Base-by-base conservation (phyloP, 164 flowering plant species). In the Buxus sempervirens region DNA sequence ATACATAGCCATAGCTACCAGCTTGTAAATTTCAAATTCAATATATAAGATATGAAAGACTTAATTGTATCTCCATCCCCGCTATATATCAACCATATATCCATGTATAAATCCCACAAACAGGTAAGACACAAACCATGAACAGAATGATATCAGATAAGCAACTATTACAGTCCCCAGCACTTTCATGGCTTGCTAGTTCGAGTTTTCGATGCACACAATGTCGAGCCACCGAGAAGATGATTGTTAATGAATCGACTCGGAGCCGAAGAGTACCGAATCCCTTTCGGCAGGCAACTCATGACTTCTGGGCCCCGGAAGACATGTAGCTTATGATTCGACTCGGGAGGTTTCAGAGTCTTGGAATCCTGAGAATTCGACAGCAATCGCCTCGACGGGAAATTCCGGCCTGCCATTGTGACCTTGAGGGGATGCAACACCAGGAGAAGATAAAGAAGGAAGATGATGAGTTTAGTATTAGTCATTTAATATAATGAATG, bases 251-350 rank as follows among this genome's bases (percentile, higher is more conserved):
- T 86, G 54, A 63, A 87, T 28, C 91, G 86, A 64, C 97, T 90
- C 0, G 97, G 96, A 15, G 94, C 90, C 0, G 96, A 92, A 4
- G 92, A 75, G 8, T 54, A 88, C 53, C 82, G 73, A 54, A 66
- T 70, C 21, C 93, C 94, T 72, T 87, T 92, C 0, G 97, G 97
- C 81, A 81, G 18, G 81, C 93, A 91, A 51, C 63, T 70, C 54
- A 74, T 73, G 24, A 85, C 65, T 63, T 75, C 82, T 20, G 59
- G 78, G 22, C 54, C 81, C 5, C 65, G 68, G 21, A 80, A 82
- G 32, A 65, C 72, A 22, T 54, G 72, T 1, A 54, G 56, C 63
- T 70, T 74, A 58, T 67, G 72, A 57, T 62, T 36, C 59, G 65
- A n/a, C 41, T 10, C 10, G 0, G 38, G 3, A 7, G 78, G 81